Base-by-base conservation (phyloP, 2,329 filamentous ascomycete species). In the Phialophora chinensis region DNA sequence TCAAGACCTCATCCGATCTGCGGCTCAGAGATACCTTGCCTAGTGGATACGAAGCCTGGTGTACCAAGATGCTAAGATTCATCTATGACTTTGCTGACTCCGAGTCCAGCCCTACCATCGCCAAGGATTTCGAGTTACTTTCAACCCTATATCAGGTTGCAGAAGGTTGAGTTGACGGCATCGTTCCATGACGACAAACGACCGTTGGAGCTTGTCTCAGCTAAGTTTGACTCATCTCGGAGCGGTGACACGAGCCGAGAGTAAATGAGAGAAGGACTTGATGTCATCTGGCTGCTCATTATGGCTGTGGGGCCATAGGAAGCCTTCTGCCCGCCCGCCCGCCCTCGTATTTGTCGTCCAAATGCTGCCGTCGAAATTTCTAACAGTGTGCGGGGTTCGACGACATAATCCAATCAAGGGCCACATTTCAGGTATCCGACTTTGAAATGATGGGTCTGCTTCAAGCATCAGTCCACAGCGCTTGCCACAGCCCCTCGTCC, bases 11-110 rank as follows among this genome's bases (percentile, higher is more conserved):
- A 3, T 72, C 77, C 0, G 75, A 77, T 65, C 33, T 72, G 0
- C 74, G 76, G 7, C 67, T 80, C 3, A 74, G 77, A 2, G 74
- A 76, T 25, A 76, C 75, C 0, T 66, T 80, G 6, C 78, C 79
- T 0, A n/a, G 63, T 0, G 78, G 77, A 59, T 79, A 77, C 77
- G 78, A 80, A 55, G 73, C 74, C 5, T 80, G 79, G 79, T 79
- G 76, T 38, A 74, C 75, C 23, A 78, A 78, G 65, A 80, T 80
- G 77, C 56, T 79, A 54, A 73, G 72, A 8, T 80, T 80, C 64
- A 67, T 80, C 60, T 76, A 78, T 60, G 77, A 77, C 25, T 78
- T 77, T 65, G 77, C 77, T 7, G 67, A 68, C 11, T 5, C 53
- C 4, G 59, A 54, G 23, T 74, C 75, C 35, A 80, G 77, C 72